Conservation (phyloP, 2,329 filamentous ascomycete genomes). For the Hypocrella siamensis region DNA sequence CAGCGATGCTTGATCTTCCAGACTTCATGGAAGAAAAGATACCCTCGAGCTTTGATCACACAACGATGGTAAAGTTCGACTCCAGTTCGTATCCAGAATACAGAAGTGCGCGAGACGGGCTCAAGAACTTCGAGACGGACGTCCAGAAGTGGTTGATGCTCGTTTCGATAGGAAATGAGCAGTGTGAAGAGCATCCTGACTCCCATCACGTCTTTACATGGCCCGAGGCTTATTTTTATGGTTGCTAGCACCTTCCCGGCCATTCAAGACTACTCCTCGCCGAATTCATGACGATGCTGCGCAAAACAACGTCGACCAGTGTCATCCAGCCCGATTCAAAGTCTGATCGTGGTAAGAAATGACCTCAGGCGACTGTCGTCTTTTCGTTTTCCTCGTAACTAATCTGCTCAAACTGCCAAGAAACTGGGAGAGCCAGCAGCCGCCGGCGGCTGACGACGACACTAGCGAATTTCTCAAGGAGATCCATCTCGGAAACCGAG, state of each 20-base stretch:
- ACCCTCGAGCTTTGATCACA: not conserved
- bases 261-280: too few relatives aligned
- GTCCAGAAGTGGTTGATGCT: not conserved
- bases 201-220: not conserved
- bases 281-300: too few relatives aligned
- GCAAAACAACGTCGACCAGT: too few relatives aligned
- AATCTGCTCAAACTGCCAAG: too few relatives aligned
- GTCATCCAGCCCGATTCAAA: too few relatives aligned
- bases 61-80: conserved; percentile 2
- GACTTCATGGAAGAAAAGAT: conserved; percentile 1
- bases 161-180: not conserved
- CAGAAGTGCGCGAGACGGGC: not conserved
- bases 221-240: too few relatives aligned
- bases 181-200: not conserved
- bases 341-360: too few relatives aligned
- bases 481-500: not conserved
- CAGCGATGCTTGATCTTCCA: conserved; percentile 1
- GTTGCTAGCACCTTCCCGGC: too few relatives aligned
- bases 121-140: not conserved
- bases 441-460: too few relatives aligned
- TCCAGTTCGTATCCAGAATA: conserved; percentile 5
- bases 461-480: not conserved
- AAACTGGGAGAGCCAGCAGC: too few relatives aligned
- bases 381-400: too few relatives aligned
- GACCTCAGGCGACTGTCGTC: too few relatives aligned